Percentiles rank a stretch among this genome's conserved stretches.
Conservation (phyloP, 768 basidiomycete genomes). For the Boletus eberwhitei region DNA sequence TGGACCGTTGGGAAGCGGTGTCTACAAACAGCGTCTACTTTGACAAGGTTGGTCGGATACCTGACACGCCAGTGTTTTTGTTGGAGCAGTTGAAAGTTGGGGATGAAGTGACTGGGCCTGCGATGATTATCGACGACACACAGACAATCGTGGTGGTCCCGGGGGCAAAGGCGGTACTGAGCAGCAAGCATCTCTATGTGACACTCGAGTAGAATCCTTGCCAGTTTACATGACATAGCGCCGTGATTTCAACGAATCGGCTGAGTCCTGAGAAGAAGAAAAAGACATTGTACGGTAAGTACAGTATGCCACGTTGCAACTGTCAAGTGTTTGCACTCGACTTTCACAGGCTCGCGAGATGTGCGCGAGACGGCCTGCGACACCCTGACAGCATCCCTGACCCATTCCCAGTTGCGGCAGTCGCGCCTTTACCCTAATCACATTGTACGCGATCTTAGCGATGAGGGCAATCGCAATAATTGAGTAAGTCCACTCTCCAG, state of each 20-base stretch:
- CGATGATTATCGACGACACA: slow-evolving; percentile 92
- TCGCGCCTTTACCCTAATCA: slow-evolving; percentile 9
- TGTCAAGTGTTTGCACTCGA: background rate
- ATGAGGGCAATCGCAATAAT: slow-evolving; percentile 15
- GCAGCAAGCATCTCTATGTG: slow-evolving; percentile 65
- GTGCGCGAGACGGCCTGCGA: background rate
- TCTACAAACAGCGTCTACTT: slow-evolving; percentile 73
- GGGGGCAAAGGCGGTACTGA: slow-evolving; percentile 60
- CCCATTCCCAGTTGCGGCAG: background rate
- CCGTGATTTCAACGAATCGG: too few relatives aligned
- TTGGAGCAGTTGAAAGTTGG: slow-evolving; percentile 66
- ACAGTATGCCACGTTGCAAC: background rate
- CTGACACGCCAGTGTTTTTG: slow-evolving; percentile 77
- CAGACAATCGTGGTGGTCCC: slow-evolving; percentile 92
- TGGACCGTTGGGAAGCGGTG: slow-evolving; percentile 44
- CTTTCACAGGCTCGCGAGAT: background rate
- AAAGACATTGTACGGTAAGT: too few relatives aligned
- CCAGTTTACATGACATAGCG: too few relatives aligned
- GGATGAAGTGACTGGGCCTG: slow-evolving; percentile 76
- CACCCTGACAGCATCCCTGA: slow-evolving; percentile 22
- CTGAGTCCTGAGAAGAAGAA: background rate
- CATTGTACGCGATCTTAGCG: slow-evolving; percentile 18
- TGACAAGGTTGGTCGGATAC: slow-evolving; percentile 70
- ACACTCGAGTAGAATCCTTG: slow-evolving; percentile 33
- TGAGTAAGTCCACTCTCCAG: slow-evolving; percentile 4